A percentile compares a stretch with the other conserved stretches of the same genome.
phyloP scores from a whole-genome alignment of 1,284 basidiomycete species.

The Cryptococcus hybrid region DNA sequence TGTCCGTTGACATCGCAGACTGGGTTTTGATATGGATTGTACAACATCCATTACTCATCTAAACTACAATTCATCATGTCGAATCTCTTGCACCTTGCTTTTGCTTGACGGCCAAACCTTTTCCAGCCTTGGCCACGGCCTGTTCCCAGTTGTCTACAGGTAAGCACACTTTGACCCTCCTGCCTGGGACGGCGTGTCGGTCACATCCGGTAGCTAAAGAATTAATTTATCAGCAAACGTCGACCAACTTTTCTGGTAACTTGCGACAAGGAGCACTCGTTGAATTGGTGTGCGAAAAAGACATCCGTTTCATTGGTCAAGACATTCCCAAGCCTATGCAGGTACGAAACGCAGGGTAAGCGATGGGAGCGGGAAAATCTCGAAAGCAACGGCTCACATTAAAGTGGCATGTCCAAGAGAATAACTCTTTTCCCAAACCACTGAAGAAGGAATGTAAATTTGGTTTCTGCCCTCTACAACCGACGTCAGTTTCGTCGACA shows the following conservation, averaged over 20 bases:
- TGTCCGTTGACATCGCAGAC: no score
- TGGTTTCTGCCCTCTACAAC: conserved; percentile 23
- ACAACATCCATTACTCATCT: no score
- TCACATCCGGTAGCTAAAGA: conserved; percentile 21
- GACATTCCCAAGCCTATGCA: conserved; percentile 24
- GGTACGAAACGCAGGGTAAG: no score
- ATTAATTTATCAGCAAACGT: no score
- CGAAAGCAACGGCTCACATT: conserved; percentile 11
- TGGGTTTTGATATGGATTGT: no score
- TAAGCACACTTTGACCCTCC: conserved; percentile 18
- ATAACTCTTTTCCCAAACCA: conserved; percentile 30
- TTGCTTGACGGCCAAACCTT: conserved; percentile 12
- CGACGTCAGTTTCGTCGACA: background rate
- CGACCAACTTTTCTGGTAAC: background rate
- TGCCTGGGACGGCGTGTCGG: conserved; percentile 12
- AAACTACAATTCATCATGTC: conserved; percentile 13
- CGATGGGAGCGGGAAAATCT: background rate
- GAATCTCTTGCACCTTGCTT: background rate
- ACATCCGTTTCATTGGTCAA: conserved; percentile 29
- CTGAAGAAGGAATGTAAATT: conserved; percentile 25
- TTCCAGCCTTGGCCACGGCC: conserved; percentile 19
- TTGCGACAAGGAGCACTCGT: conserved; percentile 29
- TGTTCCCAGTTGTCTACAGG: conserved; percentile 22
- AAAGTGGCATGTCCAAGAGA: conserved; percentile 25
- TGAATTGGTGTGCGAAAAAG: conserved; percentile 30